Evolutionary conservation across 176 grass and related monocot species (phyloP), one percentile per base, ranked within the genome.

Genomic region (Chrysopogon serrulatus): DNA sequence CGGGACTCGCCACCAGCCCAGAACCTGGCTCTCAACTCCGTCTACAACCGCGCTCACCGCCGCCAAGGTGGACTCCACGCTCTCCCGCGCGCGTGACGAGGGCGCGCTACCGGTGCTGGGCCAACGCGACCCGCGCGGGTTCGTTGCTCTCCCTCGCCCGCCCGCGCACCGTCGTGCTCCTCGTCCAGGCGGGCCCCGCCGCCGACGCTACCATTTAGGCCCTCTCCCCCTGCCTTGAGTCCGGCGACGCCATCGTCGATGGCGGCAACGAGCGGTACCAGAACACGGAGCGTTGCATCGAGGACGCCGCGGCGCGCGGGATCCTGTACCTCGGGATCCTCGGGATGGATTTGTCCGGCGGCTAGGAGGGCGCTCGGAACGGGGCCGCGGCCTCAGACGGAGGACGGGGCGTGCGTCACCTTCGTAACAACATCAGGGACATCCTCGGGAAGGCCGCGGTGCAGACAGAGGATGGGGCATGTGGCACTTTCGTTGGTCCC

Each of bases 211-310:
- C 90, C 41, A 96, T 99, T 54, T 48, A 67, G 6, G 86, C 93
- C 0, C 87, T 98, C 49, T 24, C 76, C 44, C 96, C 88, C 9
- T 96, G 89, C 79, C 90, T 99, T 45, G 89, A 92, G 34, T 83
- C 85, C 8, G 91, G 91, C n/a, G 96, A 95, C 76, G 84, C 93
- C 48, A 94, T 95, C 82, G 89, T 94, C 72, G 89, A 98, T 73
- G 91, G 93, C 27, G 96, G 91, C 17, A 98, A 96, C 89, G 93
- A 95, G 59, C 94, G 93, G 93, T 99, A 99, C 83, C 83, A 95
- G 74, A 94, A 96, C 87, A 99, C 89, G 1, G 93, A 99, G 89
- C 89, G 89, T 19, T 91, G 93, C 40, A 88, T 92, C 80, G 65
- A 78, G 42, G 85, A 89, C 65, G 85, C 93, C 35, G 40, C 82